Percentiles rank a stretch among this genome's conserved stretches.
Conservation (phyloP, 169 alveolate genomes). For the Blepharisma undulans region DNA sequence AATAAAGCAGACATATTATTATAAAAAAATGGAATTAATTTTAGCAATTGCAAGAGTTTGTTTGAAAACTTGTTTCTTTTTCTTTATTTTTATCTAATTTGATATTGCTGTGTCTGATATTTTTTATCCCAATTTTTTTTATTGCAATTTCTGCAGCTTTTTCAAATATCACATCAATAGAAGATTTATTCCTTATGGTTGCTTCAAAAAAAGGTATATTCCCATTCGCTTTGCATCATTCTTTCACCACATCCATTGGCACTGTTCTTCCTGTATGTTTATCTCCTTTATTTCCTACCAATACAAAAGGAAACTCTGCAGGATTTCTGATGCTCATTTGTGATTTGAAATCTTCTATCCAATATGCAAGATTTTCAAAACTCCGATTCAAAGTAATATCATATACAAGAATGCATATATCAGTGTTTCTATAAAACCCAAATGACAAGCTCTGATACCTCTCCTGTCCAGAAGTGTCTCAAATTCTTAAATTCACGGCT, state of each 20-base stretch:
- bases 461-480: constrained; percentile 76
- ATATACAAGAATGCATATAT: constrained; percentile 47
- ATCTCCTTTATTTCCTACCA: constrained; percentile 96
- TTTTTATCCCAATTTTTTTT: background rate
- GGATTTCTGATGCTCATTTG: constrained; percentile 95
- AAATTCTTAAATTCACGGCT: constrained; percentile 38
- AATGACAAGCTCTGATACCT: constrained; percentile 50
- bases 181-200: constrained; percentile 41
- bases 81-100: background rate
- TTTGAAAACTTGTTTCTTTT: background rate
- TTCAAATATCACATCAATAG: background rate
- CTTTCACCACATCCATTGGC: constrained; percentile 86
- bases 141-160: background rate
- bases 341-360: constrained; percentile 94
- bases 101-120: background rate
- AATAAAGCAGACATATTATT: constrained; percentile 52
- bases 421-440: constrained; percentile 49
- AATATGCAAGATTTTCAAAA: constrained; percentile 93
- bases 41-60: background rate
- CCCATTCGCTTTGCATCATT: constrained; percentile 92
- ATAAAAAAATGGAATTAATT: too few species aligned
- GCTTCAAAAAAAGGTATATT: constrained; percentile 95
- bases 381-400: constrained; percentile 78
- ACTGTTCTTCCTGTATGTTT: constrained; percentile 90
- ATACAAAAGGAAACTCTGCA: constrained; percentile 94